Percentiles rank a stretch among this genome's conserved stretches.
Evolutionary conservation across 129 eudicot genomes (phyloP).

Genomic region (Tagetes patula): DNA sequence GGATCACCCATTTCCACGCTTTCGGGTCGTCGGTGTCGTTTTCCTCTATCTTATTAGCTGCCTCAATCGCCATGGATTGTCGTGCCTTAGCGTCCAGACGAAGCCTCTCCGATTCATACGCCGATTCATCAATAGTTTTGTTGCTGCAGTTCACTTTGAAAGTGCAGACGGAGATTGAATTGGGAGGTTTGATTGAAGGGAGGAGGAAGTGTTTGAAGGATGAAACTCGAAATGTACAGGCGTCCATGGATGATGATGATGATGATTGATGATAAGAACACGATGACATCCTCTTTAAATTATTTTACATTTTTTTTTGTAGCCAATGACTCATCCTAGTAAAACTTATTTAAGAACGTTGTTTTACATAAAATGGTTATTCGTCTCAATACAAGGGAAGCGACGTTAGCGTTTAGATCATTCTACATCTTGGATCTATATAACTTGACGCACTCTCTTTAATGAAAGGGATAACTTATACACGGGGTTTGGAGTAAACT

Average conservation of each 20-base stretch:
- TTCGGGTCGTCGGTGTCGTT: slow-evolving; percentile 54
- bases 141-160: slow-evolving; percentile 30
- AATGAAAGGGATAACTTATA: too few species aligned
- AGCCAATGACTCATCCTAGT: too few species aligned
- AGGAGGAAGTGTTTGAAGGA: slow-evolving; percentile 13
- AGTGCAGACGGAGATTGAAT: slow-evolving; percentile 8
- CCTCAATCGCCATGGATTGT: slow-evolving; percentile 66
- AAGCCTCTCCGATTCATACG: slow-evolving; percentile 77
- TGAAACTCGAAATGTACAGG: slow-evolving; percentile 17
- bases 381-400: too few species aligned
- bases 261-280: slow-evolving; percentile 10
- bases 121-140: slow-evolving; percentile 48
- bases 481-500: too few species aligned
- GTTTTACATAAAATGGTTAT: too few species aligned
- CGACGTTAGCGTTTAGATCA: too few species aligned
- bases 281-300: too few species aligned
- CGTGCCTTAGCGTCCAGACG: slow-evolving; percentile 72
- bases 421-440: too few species aligned
- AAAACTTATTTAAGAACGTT: too few species aligned
- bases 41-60: slow-evolving; percentile 25
- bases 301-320: too few species aligned
- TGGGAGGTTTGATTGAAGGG: slow-evolving; percentile 17
- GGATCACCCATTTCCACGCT: slow-evolving; percentile 83
- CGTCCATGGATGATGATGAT: slow-evolving; percentile 23
- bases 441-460: too few species aligned